phyloP scores from a whole-genome alignment of 352 stramenopile genomes.

The Globisporangium spiculum region DNA sequence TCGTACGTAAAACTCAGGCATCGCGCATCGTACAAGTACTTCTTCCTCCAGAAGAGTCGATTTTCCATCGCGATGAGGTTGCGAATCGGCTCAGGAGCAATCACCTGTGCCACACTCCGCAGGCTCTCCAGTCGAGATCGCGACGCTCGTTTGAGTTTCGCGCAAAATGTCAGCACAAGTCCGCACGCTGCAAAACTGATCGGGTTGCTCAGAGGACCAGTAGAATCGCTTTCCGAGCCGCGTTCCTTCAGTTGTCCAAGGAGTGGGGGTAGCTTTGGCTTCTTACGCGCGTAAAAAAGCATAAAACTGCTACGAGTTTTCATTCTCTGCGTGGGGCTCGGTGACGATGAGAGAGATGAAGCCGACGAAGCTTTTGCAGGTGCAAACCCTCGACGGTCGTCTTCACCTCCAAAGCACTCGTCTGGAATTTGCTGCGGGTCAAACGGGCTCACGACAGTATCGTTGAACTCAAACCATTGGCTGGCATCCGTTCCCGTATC shows the following conservation, averaged over 20 bases:
- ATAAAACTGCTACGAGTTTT: constrained; percentile 89
- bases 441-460: constrained; percentile 81
- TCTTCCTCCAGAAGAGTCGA: constrained; percentile 83
- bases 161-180: constrained; percentile 32
- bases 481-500: constrained; percentile 27
- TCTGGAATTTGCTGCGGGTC: constrained; percentile 61
- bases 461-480: constrained; percentile 88
- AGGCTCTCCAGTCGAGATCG: constrained; percentile 38
- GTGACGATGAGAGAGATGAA: constrained; percentile 17
- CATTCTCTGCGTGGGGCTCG: constrained; percentile 34
- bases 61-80: constrained; percentile 81
- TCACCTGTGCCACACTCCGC: constrained; percentile 42
- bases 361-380: constrained; percentile 5
- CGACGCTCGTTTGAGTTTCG: constrained; percentile 31
- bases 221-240: neutral
- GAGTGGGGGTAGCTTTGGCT: constrained; percentile 34
- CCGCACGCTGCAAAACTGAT: constrained; percentile 4
- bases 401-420: constrained; percentile 71
- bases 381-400: constrained; percentile 23
- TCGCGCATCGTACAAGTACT: constrained; percentile 73
- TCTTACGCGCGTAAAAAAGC: constrained; percentile 75
- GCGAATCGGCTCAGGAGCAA: constrained; percentile 71
- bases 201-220: neutral
- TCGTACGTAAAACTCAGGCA: constrained; percentile 83
- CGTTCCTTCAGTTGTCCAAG: neutral